These are phyloP conservation scores for Sclerotinia glacialis DNA, from an alignment of 2,329 filamentous ascomycete species.

Conservation along the genomic window DNA sequence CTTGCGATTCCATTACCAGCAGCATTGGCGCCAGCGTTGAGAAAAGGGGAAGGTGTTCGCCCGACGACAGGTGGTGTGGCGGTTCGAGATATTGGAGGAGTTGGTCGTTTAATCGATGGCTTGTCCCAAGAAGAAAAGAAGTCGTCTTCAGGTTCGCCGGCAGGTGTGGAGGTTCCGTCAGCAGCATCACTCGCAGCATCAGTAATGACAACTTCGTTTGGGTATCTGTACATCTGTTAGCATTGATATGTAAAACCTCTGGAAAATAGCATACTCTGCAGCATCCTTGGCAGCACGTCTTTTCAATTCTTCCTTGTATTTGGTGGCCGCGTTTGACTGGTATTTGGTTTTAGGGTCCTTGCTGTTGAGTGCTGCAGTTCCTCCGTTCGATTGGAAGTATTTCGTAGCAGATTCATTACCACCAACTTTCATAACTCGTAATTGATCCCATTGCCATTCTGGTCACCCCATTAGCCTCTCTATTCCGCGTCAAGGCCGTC, in stretches of 20 bases:
- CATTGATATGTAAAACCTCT: constrained; percentile 1
- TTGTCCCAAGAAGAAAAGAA: constrained; percentile 99
- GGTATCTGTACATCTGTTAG: constrained; percentile 59
- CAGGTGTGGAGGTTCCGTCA: constrained; percentile 71
- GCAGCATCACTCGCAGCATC: constrained; percentile 61
- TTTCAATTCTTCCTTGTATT: constrained; percentile 97
- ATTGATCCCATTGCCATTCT: constrained; percentile 99
- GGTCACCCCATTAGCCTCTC: constrained; percentile 33
- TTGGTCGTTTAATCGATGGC: constrained; percentile 92
- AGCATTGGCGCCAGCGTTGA: constrained; percentile 65
- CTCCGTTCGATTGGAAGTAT: constrained; percentile 96
- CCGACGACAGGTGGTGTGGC: constrained; percentile 78
- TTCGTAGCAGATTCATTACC: constrained; percentile 98
- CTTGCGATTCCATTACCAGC: constrained; percentile 71
- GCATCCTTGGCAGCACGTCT: constrained; percentile 79
- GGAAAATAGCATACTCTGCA: constrained; percentile 62
- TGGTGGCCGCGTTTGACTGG: constrained; percentile 84
- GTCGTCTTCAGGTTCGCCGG: constrained; percentile 79
- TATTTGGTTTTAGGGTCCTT: constrained; percentile 98
- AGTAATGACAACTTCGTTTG: constrained; percentile 78
- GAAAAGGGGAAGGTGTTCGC: constrained; percentile 85
- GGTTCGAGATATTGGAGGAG: constrained; percentile 86
- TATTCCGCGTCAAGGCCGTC: constrained; percentile 16
- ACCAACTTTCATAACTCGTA: constrained; percentile 96
- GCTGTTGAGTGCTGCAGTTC: constrained; percentile 88